Base-by-base conservation (phyloP, 257 asterid genomes). In the Primulina tabacum region DNA sequence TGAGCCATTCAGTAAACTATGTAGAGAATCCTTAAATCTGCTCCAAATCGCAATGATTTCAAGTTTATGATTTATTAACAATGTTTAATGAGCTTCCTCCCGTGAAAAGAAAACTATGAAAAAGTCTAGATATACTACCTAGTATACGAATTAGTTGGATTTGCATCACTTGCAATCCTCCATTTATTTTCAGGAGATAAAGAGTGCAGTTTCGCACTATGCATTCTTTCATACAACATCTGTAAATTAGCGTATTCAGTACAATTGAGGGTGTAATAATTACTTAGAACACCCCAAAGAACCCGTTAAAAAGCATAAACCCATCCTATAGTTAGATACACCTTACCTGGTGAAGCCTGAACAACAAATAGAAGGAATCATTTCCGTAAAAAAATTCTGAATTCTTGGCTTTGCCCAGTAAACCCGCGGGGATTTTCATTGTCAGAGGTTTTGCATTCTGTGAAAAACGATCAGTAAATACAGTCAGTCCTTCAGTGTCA, bases 291-390 rank as follows among this genome's bases (percentile, higher is more conserved):
- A 61, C 30, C 73, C n/a, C 62, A 68, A 43, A n/a, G 57, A 53
- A 68, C 32, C 64, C 20, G 57, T 47, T 20, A 28, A 29, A 43
- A 38, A 64, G 69, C 30, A 71, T n/a, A 67, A 56, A 60, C 18
- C 57, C 47, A 62, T 64, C 33, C 64, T 60, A 29, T 21, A 71
- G 14, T 7, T 40, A 59, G 33, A 69, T 32, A 59, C 64, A 60
- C 71, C 78, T 76, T 74, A 90, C 98, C 80, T 89, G 88, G 82
- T 93, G 97, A 78, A 90, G 96, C 89, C 94, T 83, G 77, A 89
- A 87, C 68, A 93, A 87, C 74, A 87, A 77, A 80, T 93, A 93
- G 84, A 90, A 83, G 60, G 96, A 85, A 78, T 89, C 90, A 38
- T 85, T 93, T 77, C 97, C 99, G 61, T 89, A 93, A 74, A 90